Conservation (phyloP, 805 yeast species). For the Yarrowia divulgata region DNA sequence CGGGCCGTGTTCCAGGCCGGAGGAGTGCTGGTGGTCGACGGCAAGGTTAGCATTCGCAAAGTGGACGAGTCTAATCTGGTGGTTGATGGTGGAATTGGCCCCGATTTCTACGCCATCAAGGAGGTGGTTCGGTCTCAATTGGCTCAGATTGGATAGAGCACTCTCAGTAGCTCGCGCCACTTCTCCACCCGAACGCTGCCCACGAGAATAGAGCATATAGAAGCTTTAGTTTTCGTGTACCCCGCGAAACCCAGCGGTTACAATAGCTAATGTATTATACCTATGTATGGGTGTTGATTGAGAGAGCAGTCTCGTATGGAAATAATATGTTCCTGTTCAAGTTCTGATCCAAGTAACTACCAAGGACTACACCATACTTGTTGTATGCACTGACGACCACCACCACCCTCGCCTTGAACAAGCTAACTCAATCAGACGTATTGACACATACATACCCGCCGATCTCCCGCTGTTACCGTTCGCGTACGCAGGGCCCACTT, state of each 20-base stretch:
- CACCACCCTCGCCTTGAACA: too few relatives aligned
- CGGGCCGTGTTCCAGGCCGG: constrained; percentile 91
- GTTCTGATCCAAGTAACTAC: too few relatives aligned
- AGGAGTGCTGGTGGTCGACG: constrained; percentile 88
- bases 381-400: too few relatives aligned
- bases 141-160: constrained; percentile 45
- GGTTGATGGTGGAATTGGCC: constrained; percentile 81
- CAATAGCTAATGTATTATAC: constrained; percentile 9
- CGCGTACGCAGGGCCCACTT: constrained; percentile 18
- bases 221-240: background rate
- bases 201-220: background rate
- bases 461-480: background rate
- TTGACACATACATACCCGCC: constrained; percentile 5
- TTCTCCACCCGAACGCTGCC: background rate
- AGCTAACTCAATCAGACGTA: background rate
- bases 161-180: background rate
- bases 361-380: too few relatives aligned
- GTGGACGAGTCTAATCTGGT: constrained; percentile 81
- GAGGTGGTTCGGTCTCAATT: constrained; percentile 61
- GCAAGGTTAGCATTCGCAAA: constrained; percentile 75
- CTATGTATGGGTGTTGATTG: too few relatives aligned
- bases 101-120: constrained; percentile 78
- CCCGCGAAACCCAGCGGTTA: constrained; percentile 1
- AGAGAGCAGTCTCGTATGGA: too few relatives aligned
- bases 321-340: too few relatives aligned